phyloP scores from a whole-genome alignment of 2,329 filamentous ascomycete genomes.

The Colletotrichum sidae region DNA sequence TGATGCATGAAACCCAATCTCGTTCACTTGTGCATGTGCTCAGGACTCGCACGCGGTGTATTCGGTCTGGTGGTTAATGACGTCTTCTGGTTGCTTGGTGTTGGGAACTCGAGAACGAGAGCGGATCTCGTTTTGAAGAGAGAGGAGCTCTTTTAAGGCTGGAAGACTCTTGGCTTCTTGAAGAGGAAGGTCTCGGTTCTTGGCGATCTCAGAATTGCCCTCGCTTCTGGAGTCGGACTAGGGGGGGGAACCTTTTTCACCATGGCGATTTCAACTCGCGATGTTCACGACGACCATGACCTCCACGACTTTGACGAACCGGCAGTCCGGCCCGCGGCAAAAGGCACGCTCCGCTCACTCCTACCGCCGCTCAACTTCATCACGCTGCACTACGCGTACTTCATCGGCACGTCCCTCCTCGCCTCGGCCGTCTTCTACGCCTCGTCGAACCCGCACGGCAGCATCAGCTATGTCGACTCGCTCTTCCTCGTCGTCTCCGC shows the following conservation, averaged over 20 bases:
- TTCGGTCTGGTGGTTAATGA: background rate
- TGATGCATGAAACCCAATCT: background rate
- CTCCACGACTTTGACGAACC: background rate
- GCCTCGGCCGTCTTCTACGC: conserved; percentile 72
- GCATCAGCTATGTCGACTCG: conserved; percentile 71
- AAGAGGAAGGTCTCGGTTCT: background rate
- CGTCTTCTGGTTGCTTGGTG: background rate
- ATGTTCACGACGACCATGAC: background rate
- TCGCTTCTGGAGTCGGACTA: background rate
- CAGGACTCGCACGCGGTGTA: background rate
- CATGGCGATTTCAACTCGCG: background rate
- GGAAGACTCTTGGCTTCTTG: background rate
- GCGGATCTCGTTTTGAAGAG: background rate
- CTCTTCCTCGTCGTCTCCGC: conserved; percentile 75
- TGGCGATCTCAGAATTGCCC: conserved; percentile 10
- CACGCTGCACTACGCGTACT: conserved; percentile 76
- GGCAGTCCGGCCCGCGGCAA: background rate
- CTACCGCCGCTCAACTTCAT: conserved; percentile 68
- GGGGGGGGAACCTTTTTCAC: background rate
- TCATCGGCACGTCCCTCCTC: conserved; percentile 66
- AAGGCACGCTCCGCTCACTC: background rate
- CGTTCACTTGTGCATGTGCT: background rate
- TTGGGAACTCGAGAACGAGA: background rate
- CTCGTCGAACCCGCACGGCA: conserved; percentile 61
- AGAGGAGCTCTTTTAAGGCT: background rate